phyloP scores from a whole-genome alignment of 768 basidiomycete species.

The Cyathus striatus region DNA sequence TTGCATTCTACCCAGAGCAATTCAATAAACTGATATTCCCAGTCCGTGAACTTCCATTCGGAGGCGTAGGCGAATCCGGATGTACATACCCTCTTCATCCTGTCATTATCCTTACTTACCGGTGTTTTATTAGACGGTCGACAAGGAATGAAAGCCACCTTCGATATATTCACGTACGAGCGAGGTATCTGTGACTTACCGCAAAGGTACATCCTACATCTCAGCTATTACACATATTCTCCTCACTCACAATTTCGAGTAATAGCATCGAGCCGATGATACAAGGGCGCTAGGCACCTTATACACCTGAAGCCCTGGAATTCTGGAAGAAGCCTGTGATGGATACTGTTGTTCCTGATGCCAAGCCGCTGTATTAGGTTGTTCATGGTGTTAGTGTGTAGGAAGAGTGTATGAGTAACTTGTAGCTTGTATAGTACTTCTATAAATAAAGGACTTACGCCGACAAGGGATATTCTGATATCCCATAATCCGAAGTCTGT shows the following conservation, averaged over 20 bases:
- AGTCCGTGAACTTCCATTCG: conserved; percentile 26
- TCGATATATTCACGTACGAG: conserved; percentile 48
- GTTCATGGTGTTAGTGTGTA: too few relatives aligned
- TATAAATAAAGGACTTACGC: too few relatives aligned
- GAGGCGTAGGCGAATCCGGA: conserved; percentile 55
- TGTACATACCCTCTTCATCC: conserved; percentile 32
- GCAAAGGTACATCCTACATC: conserved; percentile 30
- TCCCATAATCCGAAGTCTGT: too few relatives aligned
- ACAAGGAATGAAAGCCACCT: conserved; percentile 47
- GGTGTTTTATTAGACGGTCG: conserved; percentile 58
- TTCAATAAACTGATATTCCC: too few relatives aligned
- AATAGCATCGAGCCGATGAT: conserved; percentile 36
- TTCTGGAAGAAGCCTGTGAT: too few relatives aligned
- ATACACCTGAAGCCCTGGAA: conserved; percentile 29
- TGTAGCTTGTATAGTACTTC: too few relatives aligned
- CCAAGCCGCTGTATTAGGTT: too few relatives aligned
- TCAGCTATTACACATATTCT: neutral
- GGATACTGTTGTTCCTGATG: too few relatives aligned
- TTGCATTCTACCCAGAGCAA: too few relatives aligned
- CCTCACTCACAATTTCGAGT: neutral
- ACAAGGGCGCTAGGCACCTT: conserved; percentile 46
- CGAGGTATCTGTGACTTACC: conserved; percentile 48
- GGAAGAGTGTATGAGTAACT: too few relatives aligned
- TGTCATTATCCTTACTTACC: neutral
- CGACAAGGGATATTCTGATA: too few relatives aligned